Conservation (phyloP, 1,284 basidiomycete genomes). For the Pyrrhoderma lamaoense region DNA sequence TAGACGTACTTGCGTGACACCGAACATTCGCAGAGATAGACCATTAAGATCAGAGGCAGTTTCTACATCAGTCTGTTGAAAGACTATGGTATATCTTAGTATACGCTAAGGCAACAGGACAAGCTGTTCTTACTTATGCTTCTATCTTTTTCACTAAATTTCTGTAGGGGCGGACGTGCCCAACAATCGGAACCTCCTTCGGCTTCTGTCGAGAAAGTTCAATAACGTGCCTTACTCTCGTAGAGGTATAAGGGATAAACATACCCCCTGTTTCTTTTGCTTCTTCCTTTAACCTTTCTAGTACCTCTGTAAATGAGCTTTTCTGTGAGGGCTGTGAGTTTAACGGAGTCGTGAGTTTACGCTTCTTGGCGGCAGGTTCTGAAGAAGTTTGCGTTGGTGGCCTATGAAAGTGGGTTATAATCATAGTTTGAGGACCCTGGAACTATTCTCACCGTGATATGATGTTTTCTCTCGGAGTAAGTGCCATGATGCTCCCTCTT, state of each 20-base stretch:
- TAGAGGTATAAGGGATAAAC: conserved; percentile 18
- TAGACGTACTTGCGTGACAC: conserved; percentile 69
- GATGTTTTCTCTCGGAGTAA: too few species aligned
- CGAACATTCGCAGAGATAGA: conserved; percentile 71
- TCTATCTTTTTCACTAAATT: conserved; percentile 51
- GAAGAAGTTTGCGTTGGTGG: conserved; percentile 23
- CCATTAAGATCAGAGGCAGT: conserved; percentile 53
- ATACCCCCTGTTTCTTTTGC: conserved; percentile 41
- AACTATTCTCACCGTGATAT: too few species aligned
- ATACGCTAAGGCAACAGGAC: neutral
- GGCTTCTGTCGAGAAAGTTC: conserved; percentile 36
- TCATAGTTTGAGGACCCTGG: too few species aligned
- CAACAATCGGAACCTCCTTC: conserved; percentile 75
- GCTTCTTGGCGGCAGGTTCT: conserved; percentile 2
- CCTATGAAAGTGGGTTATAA: too few species aligned
- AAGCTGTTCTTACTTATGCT: conserved; percentile 35
- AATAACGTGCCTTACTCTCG: neutral
- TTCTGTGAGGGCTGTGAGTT: conserved; percentile 16
- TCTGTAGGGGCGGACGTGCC: conserved; percentile 59
- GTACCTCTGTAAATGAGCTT: conserved; percentile 68
- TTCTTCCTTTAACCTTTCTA: conserved; percentile 70
- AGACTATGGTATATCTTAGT: conserved; percentile 42
- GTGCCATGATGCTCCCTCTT: too few species aligned
- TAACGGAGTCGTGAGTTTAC: neutral
- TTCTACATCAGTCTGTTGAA: conserved; percentile 93